These are phyloP conservation scores for Kockovaella imperatae DNA, from an alignment of 768 basidiomycete species.

Conservation along the genomic window DNA sequence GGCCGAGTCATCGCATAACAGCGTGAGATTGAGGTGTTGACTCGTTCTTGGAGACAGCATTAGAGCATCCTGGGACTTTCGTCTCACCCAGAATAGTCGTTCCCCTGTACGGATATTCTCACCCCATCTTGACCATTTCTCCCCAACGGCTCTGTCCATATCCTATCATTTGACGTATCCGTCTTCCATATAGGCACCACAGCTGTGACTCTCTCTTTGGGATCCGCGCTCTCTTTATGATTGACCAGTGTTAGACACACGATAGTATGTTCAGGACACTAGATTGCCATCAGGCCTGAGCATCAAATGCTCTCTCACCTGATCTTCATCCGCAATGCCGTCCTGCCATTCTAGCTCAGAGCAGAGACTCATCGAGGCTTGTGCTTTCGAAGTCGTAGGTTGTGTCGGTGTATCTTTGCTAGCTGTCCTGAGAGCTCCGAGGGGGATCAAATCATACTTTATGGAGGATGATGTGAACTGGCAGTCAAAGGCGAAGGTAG, in stretches of 20 bases:
- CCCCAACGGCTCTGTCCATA: conserved; percentile 20
- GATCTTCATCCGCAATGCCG: conserved; percentile 39
- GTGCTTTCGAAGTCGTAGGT: conserved; percentile 38
- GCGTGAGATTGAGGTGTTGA: conserved; percentile 39
- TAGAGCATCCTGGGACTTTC: background rate
- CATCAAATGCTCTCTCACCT: conserved; percentile 27
- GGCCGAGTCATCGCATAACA: conserved; percentile 28
- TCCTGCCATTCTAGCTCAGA: conserved; percentile 25
- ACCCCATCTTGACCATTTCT: conserved; percentile 31
- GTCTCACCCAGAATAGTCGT: conserved; percentile 42
- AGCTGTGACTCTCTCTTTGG: conserved; percentile 33
- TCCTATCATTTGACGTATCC: conserved; percentile 20
- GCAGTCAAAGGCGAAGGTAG: conserved; percentile 19
- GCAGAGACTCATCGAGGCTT: conserved; percentile 37
- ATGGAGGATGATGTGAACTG: conserved; percentile 17
- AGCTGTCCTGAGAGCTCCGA: conserved; percentile 18
- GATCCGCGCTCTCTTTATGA: conserved; percentile 29
- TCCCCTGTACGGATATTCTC: conserved; percentile 36
- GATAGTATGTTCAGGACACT: conserved; percentile 41
- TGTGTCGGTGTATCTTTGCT: conserved; percentile 33
- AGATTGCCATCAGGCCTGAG: background rate
- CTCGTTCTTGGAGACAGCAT: conserved; percentile 4
- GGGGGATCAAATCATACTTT: conserved; percentile 32
- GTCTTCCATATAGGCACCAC: conserved; percentile 42
- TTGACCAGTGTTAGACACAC: conserved; percentile 42